phyloP scores from a whole-genome alignment of 73 alveolate genomes.

The Tetrahymena malaccensis region DNA sequence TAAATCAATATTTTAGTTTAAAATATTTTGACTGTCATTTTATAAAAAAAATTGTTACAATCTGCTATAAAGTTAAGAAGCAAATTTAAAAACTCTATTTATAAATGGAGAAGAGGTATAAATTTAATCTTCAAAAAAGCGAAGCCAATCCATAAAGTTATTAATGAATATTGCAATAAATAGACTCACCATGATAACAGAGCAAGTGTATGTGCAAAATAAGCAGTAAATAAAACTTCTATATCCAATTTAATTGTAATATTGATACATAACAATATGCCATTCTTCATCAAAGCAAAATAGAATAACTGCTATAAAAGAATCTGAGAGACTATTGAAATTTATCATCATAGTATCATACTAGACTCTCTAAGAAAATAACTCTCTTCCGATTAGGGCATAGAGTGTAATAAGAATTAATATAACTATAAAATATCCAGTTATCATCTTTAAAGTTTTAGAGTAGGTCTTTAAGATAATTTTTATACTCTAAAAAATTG shows the following conservation, averaged over 20 bases:
- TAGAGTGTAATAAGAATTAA: not conserved
- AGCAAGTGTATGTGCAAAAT: not conserved
- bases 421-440: not conserved
- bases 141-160: not conserved
- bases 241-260: not conserved
- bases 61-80: not conserved
- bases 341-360: not conserved
- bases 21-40: not conserved
- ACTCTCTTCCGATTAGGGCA: not conserved
- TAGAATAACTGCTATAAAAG: not conserved
- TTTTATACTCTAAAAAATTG: not conserved
- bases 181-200: not conserved
- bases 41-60: not conserved
- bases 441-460: not conserved
- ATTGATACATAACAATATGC: not conserved
- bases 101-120: not conserved
- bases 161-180: not conserved
- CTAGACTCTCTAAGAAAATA: not conserved
- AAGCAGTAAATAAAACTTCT: not conserved
- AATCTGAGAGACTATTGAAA: not conserved
- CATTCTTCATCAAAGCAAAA: not conserved
- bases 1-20: too few relatives aligned
- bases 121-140: not conserved
- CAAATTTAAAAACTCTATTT: not conserved
- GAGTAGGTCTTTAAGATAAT: not conserved